These are phyloP conservation scores for Cucumis melo DNA, from an alignment of 306 rosid species.

Conservation along the genomic window DNA sequence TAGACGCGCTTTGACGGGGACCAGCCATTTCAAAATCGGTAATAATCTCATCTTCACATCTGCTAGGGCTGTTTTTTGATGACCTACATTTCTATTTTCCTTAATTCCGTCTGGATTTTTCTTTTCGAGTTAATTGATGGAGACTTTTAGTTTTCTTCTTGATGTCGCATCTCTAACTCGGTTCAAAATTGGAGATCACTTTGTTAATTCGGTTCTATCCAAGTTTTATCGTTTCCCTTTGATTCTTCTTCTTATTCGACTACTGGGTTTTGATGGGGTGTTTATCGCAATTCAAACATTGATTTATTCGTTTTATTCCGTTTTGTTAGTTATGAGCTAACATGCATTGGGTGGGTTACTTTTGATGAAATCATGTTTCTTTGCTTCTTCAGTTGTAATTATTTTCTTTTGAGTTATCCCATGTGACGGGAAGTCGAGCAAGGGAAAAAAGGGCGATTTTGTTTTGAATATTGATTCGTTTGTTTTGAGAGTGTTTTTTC, in stretches of 20 bases:
- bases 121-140: constrained; percentile 4
- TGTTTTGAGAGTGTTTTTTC: not conserved
- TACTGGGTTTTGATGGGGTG: not conserved
- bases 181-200: not conserved
- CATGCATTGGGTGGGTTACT: not conserved
- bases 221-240: not conserved
- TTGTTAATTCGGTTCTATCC: not conserved
- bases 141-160: not conserved
- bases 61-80: not conserved
- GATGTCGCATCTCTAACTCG: not conserved
- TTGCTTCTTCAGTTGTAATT: not conserved
- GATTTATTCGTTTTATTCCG: not conserved
- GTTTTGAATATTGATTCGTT: not conserved
- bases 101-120: not conserved
- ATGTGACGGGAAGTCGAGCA: not conserved
- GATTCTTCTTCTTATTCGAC: not conserved
- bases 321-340: not conserved
- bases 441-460: not conserved
- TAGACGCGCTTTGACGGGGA: constrained; percentile 11
- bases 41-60: not conserved
- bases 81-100: not conserved
- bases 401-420: not conserved
- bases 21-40: constrained; percentile 16
- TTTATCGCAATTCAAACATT: not conserved
- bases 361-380: not conserved